Evolutionary conservation across 1,284 basidiomycete species (phyloP).

Genomic region (Macrocybe sp.): DNA sequence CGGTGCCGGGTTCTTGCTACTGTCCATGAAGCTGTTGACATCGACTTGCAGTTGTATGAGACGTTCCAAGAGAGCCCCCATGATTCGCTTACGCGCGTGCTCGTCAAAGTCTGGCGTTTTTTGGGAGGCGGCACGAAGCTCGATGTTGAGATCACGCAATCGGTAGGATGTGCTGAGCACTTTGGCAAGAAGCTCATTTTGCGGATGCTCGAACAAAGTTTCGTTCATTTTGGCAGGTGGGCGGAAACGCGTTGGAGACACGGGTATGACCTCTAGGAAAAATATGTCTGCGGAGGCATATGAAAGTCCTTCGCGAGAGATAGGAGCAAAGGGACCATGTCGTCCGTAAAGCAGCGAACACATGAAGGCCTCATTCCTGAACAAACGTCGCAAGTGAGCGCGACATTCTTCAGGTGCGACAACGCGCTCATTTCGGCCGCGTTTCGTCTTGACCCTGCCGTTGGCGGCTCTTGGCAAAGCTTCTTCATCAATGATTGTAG

Average conservation of each 20-base stretch:
- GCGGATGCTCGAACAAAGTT: constrained; percentile 92
- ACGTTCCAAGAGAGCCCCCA: constrained; percentile 74
- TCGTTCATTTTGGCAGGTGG: constrained; percentile 94
- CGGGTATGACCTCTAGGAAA: constrained; percentile 91
- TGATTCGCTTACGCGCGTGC: constrained; percentile 50
- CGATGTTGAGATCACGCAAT: constrained; percentile 74
- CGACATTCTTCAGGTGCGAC: constrained; percentile 91
- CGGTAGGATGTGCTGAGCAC: constrained; percentile 82
- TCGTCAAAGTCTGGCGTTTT: constrained; percentile 59
- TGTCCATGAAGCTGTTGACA: constrained; percentile 98
- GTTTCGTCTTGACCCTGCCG: constrained; percentile 69
- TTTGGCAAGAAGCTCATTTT: constrained; percentile 90
- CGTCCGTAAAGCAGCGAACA: constrained; percentile 90
- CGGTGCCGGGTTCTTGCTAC: constrained; percentile 89
- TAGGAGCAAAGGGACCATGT: constrained; percentile 78
- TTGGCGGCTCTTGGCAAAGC: constrained; percentile 63
- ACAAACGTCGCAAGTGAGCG: constrained; percentile 87
- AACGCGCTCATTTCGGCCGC: constrained; percentile 85
- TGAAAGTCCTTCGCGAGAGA: constrained; percentile 51
- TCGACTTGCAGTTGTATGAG: constrained; percentile 91
- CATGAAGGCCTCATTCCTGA: constrained; percentile 78
- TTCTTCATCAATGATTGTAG: constrained; percentile 7
- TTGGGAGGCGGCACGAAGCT: constrained; percentile 55
- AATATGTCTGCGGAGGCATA: constrained; percentile 91
- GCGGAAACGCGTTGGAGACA: constrained; percentile 94